Conservation (phyloP, 306 rosid species). For the Dryas drummondii region DNA sequence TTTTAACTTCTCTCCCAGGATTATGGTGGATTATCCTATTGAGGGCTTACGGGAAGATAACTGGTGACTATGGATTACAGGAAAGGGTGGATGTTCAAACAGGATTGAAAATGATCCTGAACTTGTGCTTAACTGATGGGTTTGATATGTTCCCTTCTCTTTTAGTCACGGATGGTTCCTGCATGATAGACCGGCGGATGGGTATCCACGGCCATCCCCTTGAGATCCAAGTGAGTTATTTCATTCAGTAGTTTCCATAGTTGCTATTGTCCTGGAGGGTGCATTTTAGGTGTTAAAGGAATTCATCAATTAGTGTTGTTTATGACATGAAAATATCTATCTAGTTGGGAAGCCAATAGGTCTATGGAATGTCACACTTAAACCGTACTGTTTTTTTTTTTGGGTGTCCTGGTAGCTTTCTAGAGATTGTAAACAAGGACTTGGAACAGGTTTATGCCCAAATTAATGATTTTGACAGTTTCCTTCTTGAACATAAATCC, state of each 20-base stretch:
- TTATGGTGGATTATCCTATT: slow-evolving; percentile 96
- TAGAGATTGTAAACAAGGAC: not conserved
- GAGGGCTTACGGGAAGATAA: slow-evolving; percentile 88
- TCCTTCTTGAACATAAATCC: not conserved
- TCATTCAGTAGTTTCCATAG: not conserved
- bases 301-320: not conserved
- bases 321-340: not conserved
- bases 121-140: slow-evolving; percentile 85
- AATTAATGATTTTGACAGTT: slow-evolving; percentile 2
- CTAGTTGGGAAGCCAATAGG: not conserved
- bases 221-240: slow-evolving; percentile 83
- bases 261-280: not conserved
- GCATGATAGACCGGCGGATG: slow-evolving; percentile 99
- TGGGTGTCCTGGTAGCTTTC: not conserved
- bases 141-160: slow-evolving; percentile 96
- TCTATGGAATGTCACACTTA: not conserved
- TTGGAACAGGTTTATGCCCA: not conserved
- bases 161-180: slow-evolving; percentile 96
- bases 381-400: too few species aligned
- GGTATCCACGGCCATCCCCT: slow-evolving; percentile 99
- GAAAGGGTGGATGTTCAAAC: slow-evolving; percentile 93
- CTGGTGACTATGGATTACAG: slow-evolving; percentile 78
- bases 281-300: not conserved
- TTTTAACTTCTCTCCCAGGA: slow-evolving; percentile 44
- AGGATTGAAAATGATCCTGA: slow-evolving; percentile 86